A percentile compares a stretch with the other conserved stretches of the same genome.
phyloP scores from a whole-genome alignment of 2,329 filamentous ascomycete genomes.

The Cercospora zeae-maydis region DNA sequence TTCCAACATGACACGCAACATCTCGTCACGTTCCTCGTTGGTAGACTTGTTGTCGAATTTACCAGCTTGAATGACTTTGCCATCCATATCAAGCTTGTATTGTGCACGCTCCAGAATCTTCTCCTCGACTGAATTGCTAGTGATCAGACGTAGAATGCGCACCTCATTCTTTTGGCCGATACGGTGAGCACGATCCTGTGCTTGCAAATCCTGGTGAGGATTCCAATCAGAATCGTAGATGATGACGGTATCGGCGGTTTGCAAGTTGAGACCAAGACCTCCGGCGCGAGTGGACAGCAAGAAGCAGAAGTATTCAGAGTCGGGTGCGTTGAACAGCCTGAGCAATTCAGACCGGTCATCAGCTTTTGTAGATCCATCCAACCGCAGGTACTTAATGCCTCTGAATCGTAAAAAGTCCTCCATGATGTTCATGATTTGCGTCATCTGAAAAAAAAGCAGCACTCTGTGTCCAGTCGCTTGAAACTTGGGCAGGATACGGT shows the following conservation, averaged over 20 bases:
- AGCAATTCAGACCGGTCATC: constrained; percentile 93
- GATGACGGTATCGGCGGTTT: constrained; percentile 97
- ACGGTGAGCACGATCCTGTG: constrained; percentile 99
- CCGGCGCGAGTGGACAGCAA: constrained; percentile 96
- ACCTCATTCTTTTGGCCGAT: constrained; percentile 99
- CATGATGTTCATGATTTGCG: constrained; percentile 99
- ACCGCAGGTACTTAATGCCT: constrained; percentile 78
- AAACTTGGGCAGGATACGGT: constrained; percentile 91
- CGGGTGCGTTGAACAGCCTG: constrained; percentile 80
- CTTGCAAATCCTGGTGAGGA: constrained; percentile 97
- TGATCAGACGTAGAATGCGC: constrained; percentile 91
- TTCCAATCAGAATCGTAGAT: constrained; percentile 99
- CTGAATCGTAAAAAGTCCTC: constrained; percentile 90
- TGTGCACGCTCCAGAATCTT: constrained; percentile 96
- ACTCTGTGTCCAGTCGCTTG: constrained; percentile 86
- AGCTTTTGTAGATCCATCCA: constrained; percentile 95
- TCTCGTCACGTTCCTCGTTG: constrained; percentile 94
- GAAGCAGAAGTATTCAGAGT: constrained; percentile 96
- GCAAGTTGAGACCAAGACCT: constrained; percentile 93
- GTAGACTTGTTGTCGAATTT: constrained; percentile 99
- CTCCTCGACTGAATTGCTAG: constrained; percentile 94
- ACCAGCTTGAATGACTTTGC: constrained; percentile 98
- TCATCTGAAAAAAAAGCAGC: constrained; percentile 99
- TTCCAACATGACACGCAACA: constrained; percentile 89
- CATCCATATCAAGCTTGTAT: constrained; percentile 98